Evolutionary conservation across 495 filamentous ascomycete genomes (phyloP).

Genomic region (Halenospora varia): DNA sequence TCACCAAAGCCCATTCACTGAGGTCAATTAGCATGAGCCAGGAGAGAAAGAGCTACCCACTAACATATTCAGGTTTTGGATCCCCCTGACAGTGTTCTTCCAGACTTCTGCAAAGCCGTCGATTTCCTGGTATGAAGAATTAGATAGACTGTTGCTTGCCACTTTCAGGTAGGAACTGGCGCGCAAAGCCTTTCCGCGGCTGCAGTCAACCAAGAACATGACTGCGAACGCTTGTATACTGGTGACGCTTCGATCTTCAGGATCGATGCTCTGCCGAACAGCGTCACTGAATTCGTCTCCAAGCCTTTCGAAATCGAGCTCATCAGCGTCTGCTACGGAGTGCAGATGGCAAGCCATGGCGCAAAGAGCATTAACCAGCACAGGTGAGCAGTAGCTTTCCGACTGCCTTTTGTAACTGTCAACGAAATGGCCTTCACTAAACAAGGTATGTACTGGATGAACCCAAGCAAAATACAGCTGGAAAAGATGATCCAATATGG

Average conservation of each 20-base stretch:
- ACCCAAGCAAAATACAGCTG: constrained; percentile 42
- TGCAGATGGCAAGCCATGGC: constrained; percentile 38
- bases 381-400: constrained; percentile 28
- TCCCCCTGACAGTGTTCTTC: constrained; percentile 19
- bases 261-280: constrained; percentile 21
- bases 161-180: constrained; percentile 32
- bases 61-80: constrained; percentile 24
- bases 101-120: constrained; percentile 17
- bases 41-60: neutral
- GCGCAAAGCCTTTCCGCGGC: constrained; percentile 26
- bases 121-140: neutral
- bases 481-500: constrained; percentile 33
- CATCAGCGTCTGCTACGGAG: constrained; percentile 17
- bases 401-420: constrained; percentile 26
- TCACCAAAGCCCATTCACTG: constrained; percentile 27
- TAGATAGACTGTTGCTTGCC: constrained; percentile 18
- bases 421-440: constrained; percentile 34
- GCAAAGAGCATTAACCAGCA: constrained; percentile 37
- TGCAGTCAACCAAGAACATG: constrained; percentile 32
- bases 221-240: constrained; percentile 32
- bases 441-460: constrained; percentile 39
- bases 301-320: constrained; percentile 27
- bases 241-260: constrained; percentile 23
- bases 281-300: constrained; percentile 31
- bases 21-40: constrained; percentile 6